A percentile compares a stretch with the other conserved stretches of the same genome.
These are phyloP conservation scores for Epicoccum nigrum DNA, from an alignment of 2,329 filamentous ascomycete species.

Conservation along the genomic window DNA sequence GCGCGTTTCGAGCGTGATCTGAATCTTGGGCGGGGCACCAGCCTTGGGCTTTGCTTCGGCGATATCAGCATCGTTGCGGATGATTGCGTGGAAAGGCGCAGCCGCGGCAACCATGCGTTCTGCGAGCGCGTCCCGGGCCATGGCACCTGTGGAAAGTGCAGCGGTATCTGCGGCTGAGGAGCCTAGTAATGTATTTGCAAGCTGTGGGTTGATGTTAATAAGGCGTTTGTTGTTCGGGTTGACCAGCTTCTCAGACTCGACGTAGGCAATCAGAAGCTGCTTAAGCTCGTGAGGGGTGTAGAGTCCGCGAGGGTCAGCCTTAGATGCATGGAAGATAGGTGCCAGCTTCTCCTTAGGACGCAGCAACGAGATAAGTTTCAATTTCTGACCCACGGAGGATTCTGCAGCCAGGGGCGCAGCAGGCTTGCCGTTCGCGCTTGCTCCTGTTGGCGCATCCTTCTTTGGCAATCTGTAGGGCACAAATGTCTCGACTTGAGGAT, in stretches of 20 bases:
- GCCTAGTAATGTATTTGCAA: slow-evolving; percentile 67
- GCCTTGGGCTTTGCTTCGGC: slow-evolving; percentile 62
- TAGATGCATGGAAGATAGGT: slow-evolving; percentile 59
- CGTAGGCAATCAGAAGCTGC: slow-evolving; percentile 62
- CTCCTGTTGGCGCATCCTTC: slow-evolving; percentile 52
- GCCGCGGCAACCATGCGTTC: slow-evolving; percentile 64
- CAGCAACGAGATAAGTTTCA: slow-evolving; percentile 60
- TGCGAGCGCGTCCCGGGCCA: slow-evolving; percentile 65
- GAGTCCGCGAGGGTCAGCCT: slow-evolving; percentile 58
- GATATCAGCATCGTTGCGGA: slow-evolving; percentile 54
- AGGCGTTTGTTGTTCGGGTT: slow-evolving; percentile 65
- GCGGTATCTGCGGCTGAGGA: slow-evolving; percentile 60
- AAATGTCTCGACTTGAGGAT: slow-evolving; percentile 61
- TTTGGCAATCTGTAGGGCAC: slow-evolving; percentile 67
- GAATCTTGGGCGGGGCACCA: slow-evolving; percentile 65
- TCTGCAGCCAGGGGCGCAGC: slow-evolving; percentile 49
- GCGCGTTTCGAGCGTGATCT: slow-evolving; percentile 67
- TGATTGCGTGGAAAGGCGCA: slow-evolving; percentile 63
- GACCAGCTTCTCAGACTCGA: slow-evolving; percentile 63
- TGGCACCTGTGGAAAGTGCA: slow-evolving; percentile 62
- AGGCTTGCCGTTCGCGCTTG: slow-evolving; percentile 48
- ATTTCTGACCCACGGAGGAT: slow-evolving; percentile 54
- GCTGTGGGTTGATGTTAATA: slow-evolving; percentile 65
- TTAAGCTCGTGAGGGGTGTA: slow-evolving; percentile 67
- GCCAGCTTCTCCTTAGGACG: slow-evolving; percentile 64